phyloP scores from a whole-genome alignment of 1,139 yeast genomes.

The Yamadazyma triangularis region DNA sequence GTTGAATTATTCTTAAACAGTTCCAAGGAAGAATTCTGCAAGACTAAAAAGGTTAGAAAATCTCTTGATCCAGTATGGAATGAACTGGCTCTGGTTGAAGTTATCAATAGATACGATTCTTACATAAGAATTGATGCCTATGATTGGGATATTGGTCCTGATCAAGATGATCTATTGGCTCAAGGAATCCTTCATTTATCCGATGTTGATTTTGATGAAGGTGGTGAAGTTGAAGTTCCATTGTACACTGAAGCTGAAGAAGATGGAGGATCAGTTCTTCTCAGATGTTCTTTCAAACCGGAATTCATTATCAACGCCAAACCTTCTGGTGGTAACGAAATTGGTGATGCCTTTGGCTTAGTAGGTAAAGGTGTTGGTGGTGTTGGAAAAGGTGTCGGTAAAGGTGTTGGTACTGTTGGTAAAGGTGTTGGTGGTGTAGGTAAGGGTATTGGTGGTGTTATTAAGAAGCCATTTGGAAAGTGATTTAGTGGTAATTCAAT shows the following conservation, averaged over 20 bases:
- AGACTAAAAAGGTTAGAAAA: conserved; percentile 78
- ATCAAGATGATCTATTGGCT: conserved; percentile 78
- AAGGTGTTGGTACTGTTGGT: conserved; percentile 33
- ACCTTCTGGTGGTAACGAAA: conserved; percentile 29
- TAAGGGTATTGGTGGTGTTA: conserved; percentile 42
- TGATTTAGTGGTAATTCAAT: too few species aligned
- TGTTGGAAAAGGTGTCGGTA: conserved; percentile 41
- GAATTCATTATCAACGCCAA: conserved; percentile 53
- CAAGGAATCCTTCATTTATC: conserved; percentile 54
- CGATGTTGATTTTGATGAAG: conserved; percentile 54
- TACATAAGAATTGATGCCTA: conserved; percentile 52
- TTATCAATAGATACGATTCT: conserved; percentile 59
- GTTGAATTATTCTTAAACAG: conserved; percentile 64
- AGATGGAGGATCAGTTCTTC: conserved; percentile 58
- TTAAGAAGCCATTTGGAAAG: conserved; percentile 29
- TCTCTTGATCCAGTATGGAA: conserved; percentile 88
- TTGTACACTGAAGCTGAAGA: conserved; percentile 53
- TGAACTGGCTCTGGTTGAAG: conserved; percentile 51
- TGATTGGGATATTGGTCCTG: conserved; percentile 94
- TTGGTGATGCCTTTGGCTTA: conserved; percentile 37
- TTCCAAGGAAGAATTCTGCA: conserved; percentile 52
- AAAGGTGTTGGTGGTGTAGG: conserved; percentile 27
- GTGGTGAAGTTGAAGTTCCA: conserved; percentile 47
- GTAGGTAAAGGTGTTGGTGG: conserved; percentile 42
- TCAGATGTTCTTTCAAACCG: conserved; percentile 65